phyloP scores from a whole-genome alignment of 495 filamentous ascomycete species.

The Echria macrotheca region DNA sequence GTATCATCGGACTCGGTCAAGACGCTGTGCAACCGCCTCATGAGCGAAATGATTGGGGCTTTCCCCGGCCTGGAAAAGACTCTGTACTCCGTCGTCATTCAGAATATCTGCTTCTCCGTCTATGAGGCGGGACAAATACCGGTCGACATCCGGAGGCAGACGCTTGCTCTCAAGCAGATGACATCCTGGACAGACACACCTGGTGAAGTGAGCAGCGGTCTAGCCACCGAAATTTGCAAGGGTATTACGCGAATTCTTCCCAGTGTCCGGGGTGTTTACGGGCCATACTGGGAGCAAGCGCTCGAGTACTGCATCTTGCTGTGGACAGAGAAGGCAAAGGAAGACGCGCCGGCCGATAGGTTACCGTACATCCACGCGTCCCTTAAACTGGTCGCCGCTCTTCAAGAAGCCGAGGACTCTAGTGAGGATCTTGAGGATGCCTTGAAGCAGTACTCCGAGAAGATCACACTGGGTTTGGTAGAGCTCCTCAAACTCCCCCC shows the following conservation, averaged over 20 bases:
- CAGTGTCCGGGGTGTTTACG: conserved; percentile 70
- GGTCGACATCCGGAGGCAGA: conserved; percentile 71
- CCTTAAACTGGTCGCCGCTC: conserved; percentile 59
- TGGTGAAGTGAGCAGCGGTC: conserved; percentile 41
- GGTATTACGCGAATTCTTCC: conserved; percentile 62
- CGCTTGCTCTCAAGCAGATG: conserved; percentile 78
- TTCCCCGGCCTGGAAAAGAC: conserved; percentile 31
- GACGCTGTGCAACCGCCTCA: conserved; percentile 47
- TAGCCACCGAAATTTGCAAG: conserved; percentile 58
- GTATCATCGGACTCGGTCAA: conserved; percentile 35
- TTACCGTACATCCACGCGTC: conserved; percentile 63
- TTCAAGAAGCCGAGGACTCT: conserved; percentile 55
- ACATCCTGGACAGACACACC: conserved; percentile 59
- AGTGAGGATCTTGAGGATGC: conserved; percentile 86
- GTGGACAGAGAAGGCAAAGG: conserved; percentile 42
- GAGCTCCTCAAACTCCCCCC: conserved; percentile 50
- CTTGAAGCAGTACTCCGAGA: conserved; percentile 47
- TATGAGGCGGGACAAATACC: conserved; percentile 40
- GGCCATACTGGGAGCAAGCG: conserved; percentile 72
- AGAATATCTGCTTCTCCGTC: conserved; percentile 40
- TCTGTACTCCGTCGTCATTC: conserved; percentile 35
- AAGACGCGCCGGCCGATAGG: conserved; percentile 25
- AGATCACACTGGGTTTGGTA: conserved; percentile 53
- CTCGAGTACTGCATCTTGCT: conserved; percentile 52
- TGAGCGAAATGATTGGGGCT: conserved; percentile 49